Evolutionary conservation across 1,284 basidiomycete species (phyloP).

Genomic region (Mycena citricolor): DNA sequence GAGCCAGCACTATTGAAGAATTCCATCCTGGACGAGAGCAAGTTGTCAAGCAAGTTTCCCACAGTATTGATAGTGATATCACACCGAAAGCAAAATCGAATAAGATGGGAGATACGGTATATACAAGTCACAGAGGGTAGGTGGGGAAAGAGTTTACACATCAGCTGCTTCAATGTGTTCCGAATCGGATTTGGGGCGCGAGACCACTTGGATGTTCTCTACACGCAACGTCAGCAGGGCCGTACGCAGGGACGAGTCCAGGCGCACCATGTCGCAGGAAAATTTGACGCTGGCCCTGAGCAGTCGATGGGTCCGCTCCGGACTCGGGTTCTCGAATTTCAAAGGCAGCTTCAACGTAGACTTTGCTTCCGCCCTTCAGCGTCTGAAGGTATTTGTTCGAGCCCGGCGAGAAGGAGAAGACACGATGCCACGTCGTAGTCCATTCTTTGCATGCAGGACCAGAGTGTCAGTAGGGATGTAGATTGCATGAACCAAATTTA

Average conservation of each 20-base stretch:
- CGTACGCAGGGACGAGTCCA: not conserved
- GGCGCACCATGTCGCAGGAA: slow-evolving; percentile 71
- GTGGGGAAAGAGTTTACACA: not conserved
- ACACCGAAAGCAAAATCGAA: too few species aligned
- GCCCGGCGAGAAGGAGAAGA: slow-evolving; percentile 65
- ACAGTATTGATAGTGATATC: too few species aligned
- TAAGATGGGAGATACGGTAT: not conserved
- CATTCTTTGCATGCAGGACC: too few species aligned
- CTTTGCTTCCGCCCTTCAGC: slow-evolving; percentile 65
- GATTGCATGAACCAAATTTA: not conserved
- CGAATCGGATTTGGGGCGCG: too few species aligned
- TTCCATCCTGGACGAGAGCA: slow-evolving; percentile 53
- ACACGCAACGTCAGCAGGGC: not conserved
- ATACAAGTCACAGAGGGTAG: not conserved
- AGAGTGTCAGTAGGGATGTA: slow-evolving; percentile 2
- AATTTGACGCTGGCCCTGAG: slow-evolving; percentile 74
- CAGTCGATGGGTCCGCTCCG: slow-evolving; percentile 58
- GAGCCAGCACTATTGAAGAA: slow-evolving; percentile 75
- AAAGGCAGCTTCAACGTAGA: slow-evolving; percentile 75
- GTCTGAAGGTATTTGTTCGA: slow-evolving; percentile 61
- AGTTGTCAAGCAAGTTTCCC: slow-evolving; percentile 23
- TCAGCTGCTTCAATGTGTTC: too few species aligned
- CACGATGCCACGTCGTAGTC: slow-evolving; percentile 69
- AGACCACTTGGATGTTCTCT: slow-evolving; percentile 28
- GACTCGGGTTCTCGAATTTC: slow-evolving; percentile 71